These are phyloP conservation scores for Penicillium sumatraense DNA, from an alignment of 2,329 filamentous ascomycete genomes.

Conservation along the genomic window DNA sequence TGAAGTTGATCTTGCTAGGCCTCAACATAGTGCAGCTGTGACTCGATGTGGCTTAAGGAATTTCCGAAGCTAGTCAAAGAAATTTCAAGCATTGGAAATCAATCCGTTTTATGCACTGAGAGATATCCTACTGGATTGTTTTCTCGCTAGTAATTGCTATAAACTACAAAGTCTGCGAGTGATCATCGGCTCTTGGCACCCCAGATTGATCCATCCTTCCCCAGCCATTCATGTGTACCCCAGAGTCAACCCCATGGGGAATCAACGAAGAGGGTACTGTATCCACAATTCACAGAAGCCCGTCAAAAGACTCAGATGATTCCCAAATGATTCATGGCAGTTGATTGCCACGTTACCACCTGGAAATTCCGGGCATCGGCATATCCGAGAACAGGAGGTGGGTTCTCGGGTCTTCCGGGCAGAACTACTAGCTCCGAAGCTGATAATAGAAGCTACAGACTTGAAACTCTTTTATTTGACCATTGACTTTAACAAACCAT, in stretches of 20 bases:
- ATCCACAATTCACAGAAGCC: neutral
- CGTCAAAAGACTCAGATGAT: neutral
- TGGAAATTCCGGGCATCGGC: neutral
- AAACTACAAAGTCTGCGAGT: neutral
- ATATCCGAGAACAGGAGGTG: neutral
- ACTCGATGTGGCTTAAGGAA: neutral
- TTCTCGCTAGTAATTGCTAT: neutral
- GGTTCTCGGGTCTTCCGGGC: constrained; percentile 14
- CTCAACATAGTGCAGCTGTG: too few species aligned
- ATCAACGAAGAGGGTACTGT: neutral
- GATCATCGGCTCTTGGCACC: constrained; percentile 1
- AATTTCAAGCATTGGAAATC: too few species aligned
- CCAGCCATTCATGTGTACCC: constrained; percentile 7
- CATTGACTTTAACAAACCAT: neutral
- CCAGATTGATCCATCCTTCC: constrained; percentile 3
- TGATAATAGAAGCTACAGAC: constrained; percentile 2
- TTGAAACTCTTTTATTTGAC: neutral
- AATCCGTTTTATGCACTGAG: too few species aligned
- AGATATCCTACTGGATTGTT: too few species aligned
- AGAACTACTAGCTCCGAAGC: constrained; percentile 1
- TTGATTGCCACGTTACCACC: neutral
- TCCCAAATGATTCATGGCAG: neutral
- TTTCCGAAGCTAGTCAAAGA: neutral
- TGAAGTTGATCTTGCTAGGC: too few species aligned
- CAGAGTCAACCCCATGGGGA: neutral